Evolutionary conservation across 306 rosid species (phyloP).

Genomic region (Elaeagnus macrophylla): DNA sequence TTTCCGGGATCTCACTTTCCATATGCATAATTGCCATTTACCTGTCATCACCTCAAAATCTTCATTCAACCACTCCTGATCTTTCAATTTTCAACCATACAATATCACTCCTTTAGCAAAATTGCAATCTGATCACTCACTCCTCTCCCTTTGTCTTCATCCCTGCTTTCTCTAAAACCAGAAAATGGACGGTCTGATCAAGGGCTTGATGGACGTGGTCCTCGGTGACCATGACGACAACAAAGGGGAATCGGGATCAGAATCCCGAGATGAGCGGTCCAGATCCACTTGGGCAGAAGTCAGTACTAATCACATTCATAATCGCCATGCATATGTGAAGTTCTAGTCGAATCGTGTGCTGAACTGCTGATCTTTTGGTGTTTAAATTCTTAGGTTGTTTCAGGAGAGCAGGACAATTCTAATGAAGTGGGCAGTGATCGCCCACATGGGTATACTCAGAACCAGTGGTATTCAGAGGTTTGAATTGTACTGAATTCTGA

Average conservation of each 20-base stretch:
- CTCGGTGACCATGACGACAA: conserved; percentile 32
- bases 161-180: background rate
- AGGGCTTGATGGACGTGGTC: conserved; percentile 45
- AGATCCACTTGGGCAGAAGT: conserved; percentile 78
- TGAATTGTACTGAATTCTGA: conserved; percentile 3
- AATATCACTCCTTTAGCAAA: no score
- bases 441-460: conserved; percentile 18
- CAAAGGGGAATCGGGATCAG: conserved; percentile 19
- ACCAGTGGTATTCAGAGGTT: conserved; percentile 26
- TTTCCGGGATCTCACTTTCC: conserved; percentile 31
- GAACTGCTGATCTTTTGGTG: background rate
- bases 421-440: conserved; percentile 25
- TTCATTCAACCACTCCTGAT: no score
- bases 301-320: background rate
- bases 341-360: background rate
- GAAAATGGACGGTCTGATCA: conserved; percentile 69
- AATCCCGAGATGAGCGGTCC: conserved; percentile 43
- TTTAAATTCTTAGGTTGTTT: conserved; percentile 38
- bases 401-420: conserved; percentile 47
- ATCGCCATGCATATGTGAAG: background rate
- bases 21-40: background rate
- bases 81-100: no score
- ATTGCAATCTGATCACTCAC: conserved; percentile 1
- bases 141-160: conserved; percentile 2
- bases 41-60: background rate